A percentile compares a stretch with the other conserved stretches of the same genome.
Conservation (phyloP, 2,329 filamentous ascomycete species). For the Monosporascus sp. region DNA sequence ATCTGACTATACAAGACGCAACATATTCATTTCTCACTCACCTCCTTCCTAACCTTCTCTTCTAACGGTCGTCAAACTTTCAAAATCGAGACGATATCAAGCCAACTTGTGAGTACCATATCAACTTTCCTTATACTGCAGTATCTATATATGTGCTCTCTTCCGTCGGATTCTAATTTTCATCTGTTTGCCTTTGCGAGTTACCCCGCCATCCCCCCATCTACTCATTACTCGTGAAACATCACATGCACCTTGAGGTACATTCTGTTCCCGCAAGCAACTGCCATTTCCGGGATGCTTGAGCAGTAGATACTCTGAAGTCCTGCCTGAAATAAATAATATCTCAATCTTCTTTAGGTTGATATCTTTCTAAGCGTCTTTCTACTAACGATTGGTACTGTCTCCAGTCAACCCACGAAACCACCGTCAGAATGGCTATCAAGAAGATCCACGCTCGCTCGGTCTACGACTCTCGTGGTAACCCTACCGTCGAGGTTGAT, state of each 20-base stretch:
- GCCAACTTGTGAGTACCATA: background rate
- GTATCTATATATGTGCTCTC: background rate
- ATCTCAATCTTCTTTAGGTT: background rate
- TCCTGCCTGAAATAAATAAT: background rate
- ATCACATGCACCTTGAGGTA: constrained; percentile 11
- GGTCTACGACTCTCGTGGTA: constrained; percentile 97
- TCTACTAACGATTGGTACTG: constrained; percentile 1
- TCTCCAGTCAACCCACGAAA: background rate
- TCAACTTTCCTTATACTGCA: constrained; percentile 1
- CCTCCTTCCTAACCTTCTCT: background rate
- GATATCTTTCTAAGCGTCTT: constrained; percentile 1
- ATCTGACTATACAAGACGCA: background rate
- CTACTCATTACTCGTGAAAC: background rate
- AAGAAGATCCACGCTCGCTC: constrained; percentile 87
- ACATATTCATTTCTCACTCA: constrained; percentile 10
- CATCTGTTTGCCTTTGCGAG: background rate
- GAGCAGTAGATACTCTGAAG: background rate
- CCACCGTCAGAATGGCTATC: constrained; percentile 68
- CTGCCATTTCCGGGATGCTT: constrained; percentile 3
- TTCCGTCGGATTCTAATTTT: background rate
- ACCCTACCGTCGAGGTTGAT: constrained; percentile 98
- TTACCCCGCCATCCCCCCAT: background rate
- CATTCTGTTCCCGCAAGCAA: constrained; percentile 7
- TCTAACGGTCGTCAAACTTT: background rate
- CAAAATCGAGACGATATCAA: background rate